phyloP scores from a whole-genome alignment of 805 yeast genomes.

The Lipomyces orientalis region DNA sequence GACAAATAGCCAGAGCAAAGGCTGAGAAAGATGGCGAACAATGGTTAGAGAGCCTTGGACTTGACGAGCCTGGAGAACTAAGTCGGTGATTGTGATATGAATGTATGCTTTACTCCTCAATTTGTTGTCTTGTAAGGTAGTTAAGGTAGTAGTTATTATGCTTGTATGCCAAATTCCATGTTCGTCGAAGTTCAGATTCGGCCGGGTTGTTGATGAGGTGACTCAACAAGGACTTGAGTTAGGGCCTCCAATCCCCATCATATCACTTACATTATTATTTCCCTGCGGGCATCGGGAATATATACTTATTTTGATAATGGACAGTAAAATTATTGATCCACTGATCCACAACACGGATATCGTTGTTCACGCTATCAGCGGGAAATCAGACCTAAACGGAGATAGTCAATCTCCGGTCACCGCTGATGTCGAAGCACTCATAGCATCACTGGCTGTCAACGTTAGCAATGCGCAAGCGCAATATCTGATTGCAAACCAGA shows the following conservation, averaged over 20 bases:
- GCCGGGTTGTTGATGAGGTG: background rate
- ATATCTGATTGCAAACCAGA: constrained; percentile 1
- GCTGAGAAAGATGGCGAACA: constrained; percentile 14
- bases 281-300: background rate
- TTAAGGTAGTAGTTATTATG: background rate
- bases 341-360: background rate
- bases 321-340: background rate
- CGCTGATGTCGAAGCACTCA: background rate
- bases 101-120: background rate
- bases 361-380: background rate
- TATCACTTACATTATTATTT: background rate
- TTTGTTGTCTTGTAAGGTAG: background rate
- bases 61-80: background rate
- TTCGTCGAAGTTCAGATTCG: background rate
- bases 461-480: constrained; percentile 1
- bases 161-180: background rate
- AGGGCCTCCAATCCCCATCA: background rate
- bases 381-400: background rate
- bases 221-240: background rate
- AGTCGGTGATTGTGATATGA: background rate
- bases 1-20: constrained; percentile 14
- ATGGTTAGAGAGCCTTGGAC: constrained; percentile 16
- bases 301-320: background rate
- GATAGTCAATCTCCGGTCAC: background rate
- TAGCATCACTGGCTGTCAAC: background rate